phyloP scores from a whole-genome alignment of 2,329 filamentous ascomycete genomes.

The Zalaria obscura region DNA sequence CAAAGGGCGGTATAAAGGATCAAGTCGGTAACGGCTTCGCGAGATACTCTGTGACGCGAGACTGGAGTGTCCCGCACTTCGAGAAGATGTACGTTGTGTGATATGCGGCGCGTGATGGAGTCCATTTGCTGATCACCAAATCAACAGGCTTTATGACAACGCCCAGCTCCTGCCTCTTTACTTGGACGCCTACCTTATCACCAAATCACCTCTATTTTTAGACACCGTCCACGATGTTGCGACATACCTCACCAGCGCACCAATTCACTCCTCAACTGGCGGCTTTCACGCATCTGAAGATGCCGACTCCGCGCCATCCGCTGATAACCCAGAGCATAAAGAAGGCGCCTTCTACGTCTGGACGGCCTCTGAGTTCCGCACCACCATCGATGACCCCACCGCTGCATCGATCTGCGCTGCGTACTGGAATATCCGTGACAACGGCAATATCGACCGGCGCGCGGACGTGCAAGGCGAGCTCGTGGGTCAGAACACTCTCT shows the following conservation, averaged over 20 bases:
- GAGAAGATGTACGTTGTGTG: slow-evolving; percentile 58
- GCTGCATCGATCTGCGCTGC: slow-evolving; percentile 62
- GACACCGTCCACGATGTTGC: slow-evolving; percentile 69
- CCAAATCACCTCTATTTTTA: slow-evolving; percentile 55
- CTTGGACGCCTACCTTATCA: slow-evolving; percentile 68
- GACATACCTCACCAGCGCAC: slow-evolving; percentile 65
- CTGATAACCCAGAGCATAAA: slow-evolving; percentile 65
- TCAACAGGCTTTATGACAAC: slow-evolving; percentile 62
- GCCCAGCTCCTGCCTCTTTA: slow-evolving; percentile 72
- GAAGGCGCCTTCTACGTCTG: slow-evolving; percentile 93
- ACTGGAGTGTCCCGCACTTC: slow-evolving; percentile 92
- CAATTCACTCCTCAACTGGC: slow-evolving; percentile 52
- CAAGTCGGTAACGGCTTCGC: slow-evolving; percentile 67
- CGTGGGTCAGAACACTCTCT: slow-evolving; percentile 80
- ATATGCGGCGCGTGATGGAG: neutral
- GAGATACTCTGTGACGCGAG: slow-evolving; percentile 75
- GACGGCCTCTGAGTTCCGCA: slow-evolving; percentile 68
- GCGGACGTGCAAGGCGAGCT: slow-evolving; percentile 90
- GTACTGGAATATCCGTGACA: slow-evolving; percentile 70
- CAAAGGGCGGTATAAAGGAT: slow-evolving; percentile 56
- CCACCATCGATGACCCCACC: slow-evolving; percentile 54
- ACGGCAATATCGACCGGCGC: slow-evolving; percentile 72
- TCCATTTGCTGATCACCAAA: slow-evolving; percentile 2
- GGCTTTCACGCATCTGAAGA: slow-evolving; percentile 83
- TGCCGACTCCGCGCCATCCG: slow-evolving; percentile 65